Base-by-base conservation (phyloP, 2,329 filamentous ascomycete species). In the Botrytis paeoniae region DNA sequence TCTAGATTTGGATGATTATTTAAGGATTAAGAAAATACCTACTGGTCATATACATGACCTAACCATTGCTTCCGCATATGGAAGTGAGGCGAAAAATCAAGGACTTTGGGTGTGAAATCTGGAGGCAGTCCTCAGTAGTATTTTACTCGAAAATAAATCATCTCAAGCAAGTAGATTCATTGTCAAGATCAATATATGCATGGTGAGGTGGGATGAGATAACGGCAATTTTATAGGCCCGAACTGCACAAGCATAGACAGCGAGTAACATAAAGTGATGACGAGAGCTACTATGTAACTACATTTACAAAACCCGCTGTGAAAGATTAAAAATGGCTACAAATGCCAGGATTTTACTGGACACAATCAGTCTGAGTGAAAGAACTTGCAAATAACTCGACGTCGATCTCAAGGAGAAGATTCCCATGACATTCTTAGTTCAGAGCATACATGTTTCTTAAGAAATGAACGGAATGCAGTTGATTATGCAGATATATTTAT, bases 201-300 rank as follows among this genome's bases (percentile, higher is more conserved):
- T 35, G 4, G 2, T 20, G 32, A 35, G 29, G 14, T 5, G 16
- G 20, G 6, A n/a, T 54, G 1, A 3, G 25, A 16, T 3, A 0
- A n/a, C 22, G 0, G 9, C 2, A 37, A 14, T 7, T 2, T 5
- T 39, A 3, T 8, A 22, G 12, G 2, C 10, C 12, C 10, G 25
- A 6, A n/a, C 0, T 20, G 14, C 32, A 25, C 5, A 61, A 37
- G 1, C 20, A n/a, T 12, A 39, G 35, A 61, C 59, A 39, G 10
- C 22, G 22, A 39, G 12, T 39, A n/a, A 12, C 9, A 61, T 6
- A 14, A 14, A 61, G 22, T 14, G 35, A 12, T 7, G 35, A n/a
- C 7, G 25, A 39, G 35, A 37, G 12, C 1, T 1, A 8, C 0
- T 16, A 14, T 6, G 25, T 60, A 35, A 25, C 0, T 2, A 14